Evolutionary conservation across 2,329 filamentous ascomycete species (phyloP), one percentile per base, ranked within the genome.

Genomic region (Aureobasidium sp.): DNA sequence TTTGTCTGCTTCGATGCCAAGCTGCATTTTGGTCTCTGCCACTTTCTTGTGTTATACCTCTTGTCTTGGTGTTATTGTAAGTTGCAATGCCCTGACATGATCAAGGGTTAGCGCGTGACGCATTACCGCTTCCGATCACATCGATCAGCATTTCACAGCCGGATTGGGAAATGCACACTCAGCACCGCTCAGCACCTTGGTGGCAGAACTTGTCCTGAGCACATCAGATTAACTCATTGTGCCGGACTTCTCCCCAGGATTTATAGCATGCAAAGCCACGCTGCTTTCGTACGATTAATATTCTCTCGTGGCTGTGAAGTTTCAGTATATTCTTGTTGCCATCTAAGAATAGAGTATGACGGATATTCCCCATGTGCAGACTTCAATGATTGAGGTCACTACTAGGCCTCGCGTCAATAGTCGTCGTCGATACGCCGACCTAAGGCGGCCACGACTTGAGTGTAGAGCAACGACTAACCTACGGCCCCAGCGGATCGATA

Each of bases 181-280:
- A 48, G 32, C 30, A 14, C 25, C 22, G 44, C 35, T 22, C n/a
- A 48, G 32, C 30, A 14, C 25, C 22, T 30, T 27, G n/a, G 44
- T 37, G 44, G 7, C 44, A 48, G 44, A 25, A 12, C 44, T 37
- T 37, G 44, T 27, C 44, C 44, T 16, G 44, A 48, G 44, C 44
- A 30, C 6, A 3, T 22, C 17, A 34, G 12, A 24, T 37, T 37
- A 30, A 11, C 27, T 12, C 6, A 30, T 6, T 35, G 32, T n/a
- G 21, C 17, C 44, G 25, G 40, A 30, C 40, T 44, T 32, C 40
- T 44, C 32, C 37, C 22, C 21, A 37, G 22, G 6, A 27, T 21
- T 11, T 49, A 34, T 29, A 21, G 34, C 22, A 19, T 39, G 45
- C 45, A 49, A 49, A 49, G 45, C 45, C 45, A 49, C 45, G 16